Percentiles rank a stretch among this genome's conserved stretches.
These are phyloP conservation scores for Athelia psychrophila DNA, from an alignment of 1,284 basidiomycete genomes.

Conservation along the genomic window DNA sequence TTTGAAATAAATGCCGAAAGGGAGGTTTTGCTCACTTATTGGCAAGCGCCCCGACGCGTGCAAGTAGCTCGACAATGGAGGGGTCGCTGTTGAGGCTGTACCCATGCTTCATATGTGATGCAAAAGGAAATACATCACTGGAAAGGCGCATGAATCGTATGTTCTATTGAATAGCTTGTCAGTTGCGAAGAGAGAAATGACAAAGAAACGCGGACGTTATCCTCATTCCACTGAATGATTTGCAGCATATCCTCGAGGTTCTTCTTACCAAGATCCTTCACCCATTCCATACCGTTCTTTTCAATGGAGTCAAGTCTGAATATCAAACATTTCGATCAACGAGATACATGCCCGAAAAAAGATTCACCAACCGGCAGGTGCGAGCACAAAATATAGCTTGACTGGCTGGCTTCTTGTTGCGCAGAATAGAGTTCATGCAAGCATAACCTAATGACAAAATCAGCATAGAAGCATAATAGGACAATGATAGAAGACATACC, in stretches of 20 bases:
- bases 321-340: neutral
- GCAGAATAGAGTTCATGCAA: constrained; percentile 81
- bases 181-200: constrained; percentile 1
- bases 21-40: constrained; percentile 31
- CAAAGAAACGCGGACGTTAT: constrained; percentile 44
- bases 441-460: constrained; percentile 54
- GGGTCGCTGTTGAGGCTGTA: constrained; percentile 76
- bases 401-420: constrained; percentile 61
- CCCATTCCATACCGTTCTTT: constrained; percentile 80
- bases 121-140: constrained; percentile 90
- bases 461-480: neutral
- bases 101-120: constrained; percentile 77
- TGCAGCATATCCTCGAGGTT: constrained; percentile 72
- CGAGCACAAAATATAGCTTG: constrained; percentile 74
- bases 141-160: constrained; percentile 84
- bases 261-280: constrained; percentile 74
- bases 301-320: constrained; percentile 73
- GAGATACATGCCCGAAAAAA: neutral
- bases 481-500: constrained; percentile 33
- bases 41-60: constrained; percentile 69
- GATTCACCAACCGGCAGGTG: constrained; percentile 49
- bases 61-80: constrained; percentile 31
- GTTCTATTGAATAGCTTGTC: constrained; percentile 28
- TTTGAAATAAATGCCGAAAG: no score
- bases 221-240: constrained; percentile 85